These are phyloP conservation scores for Aschersonia sp. DNA, from an alignment of 2,329 filamentous ascomycete genomes.

Conservation along the genomic window DNA sequence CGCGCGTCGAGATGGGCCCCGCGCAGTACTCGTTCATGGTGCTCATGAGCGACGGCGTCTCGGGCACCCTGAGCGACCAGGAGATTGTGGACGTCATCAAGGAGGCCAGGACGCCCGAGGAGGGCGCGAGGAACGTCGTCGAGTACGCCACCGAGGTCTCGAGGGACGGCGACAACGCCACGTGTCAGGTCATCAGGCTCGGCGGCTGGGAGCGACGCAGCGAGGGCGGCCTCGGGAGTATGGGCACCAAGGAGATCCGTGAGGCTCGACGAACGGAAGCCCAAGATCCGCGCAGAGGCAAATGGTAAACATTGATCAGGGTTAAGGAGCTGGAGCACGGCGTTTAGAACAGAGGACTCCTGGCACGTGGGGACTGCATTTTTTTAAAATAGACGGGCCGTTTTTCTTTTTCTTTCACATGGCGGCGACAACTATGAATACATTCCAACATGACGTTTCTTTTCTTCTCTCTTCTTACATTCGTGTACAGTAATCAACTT, in stretches of 20 bases:
- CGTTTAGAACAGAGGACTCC: too few relatives aligned
- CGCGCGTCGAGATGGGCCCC: slow-evolving; percentile 61
- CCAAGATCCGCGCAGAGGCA: slow-evolving; percentile 60
- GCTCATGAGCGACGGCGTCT: slow-evolving; percentile 78
- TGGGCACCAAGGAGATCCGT: slow-evolving; percentile 84
- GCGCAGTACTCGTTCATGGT: slow-evolving; percentile 85
- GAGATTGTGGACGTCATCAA: slow-evolving; percentile 95
- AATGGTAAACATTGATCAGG: slow-evolving; percentile 19
- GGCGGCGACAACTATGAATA: too few relatives aligned
- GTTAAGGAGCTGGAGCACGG: too few relatives aligned
- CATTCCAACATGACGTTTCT: too few relatives aligned
- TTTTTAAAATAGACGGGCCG: too few relatives aligned
- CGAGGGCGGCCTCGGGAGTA: slow-evolving; percentile 75
- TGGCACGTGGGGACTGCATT: too few relatives aligned
- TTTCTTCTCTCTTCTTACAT: too few relatives aligned
- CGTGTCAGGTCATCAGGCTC: slow-evolving; percentile 50
- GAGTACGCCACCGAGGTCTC: slow-evolving; percentile 80
- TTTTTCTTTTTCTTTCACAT: too few relatives aligned
- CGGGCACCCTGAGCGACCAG: slow-evolving; percentile 73
- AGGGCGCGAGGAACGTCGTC: slow-evolving; percentile 66
- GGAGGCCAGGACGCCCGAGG: slow-evolving; percentile 80
- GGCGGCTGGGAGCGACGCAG: slow-evolving; percentile 57
- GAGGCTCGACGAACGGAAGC: slow-evolving; percentile 74
- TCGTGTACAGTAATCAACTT: too few relatives aligned
- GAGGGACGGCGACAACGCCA: slow-evolving; percentile 50